phyloP scores from a whole-genome alignment of 2,329 filamentous ascomycete species.

The Berkeleyomyces basicola region DNA sequence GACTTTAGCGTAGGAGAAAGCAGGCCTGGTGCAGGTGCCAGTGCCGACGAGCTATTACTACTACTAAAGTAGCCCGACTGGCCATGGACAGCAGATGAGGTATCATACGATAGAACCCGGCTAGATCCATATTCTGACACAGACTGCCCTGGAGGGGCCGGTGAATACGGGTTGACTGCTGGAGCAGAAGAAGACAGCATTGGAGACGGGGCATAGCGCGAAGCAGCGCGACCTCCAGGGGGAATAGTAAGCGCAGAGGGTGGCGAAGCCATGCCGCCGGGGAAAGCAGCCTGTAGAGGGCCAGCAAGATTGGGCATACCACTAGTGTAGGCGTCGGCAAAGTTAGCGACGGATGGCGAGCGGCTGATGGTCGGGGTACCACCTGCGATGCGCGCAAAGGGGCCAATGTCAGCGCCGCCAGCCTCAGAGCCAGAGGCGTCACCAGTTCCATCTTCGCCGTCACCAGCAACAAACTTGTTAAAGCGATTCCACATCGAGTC shows the following conservation, averaged over 20 bases:
- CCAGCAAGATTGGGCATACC: constrained; percentile 20
- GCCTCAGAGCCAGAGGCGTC: constrained; percentile 44
- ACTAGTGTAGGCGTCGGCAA: constrained; percentile 53
- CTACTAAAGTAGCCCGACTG: neutral
- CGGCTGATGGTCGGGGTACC: constrained; percentile 60
- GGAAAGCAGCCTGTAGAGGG: constrained; percentile 18
- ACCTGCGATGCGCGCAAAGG: constrained; percentile 69
- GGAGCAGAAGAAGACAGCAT: constrained; percentile 17
- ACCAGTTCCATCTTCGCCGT: constrained; percentile 64
- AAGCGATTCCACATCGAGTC: constrained; percentile 83
- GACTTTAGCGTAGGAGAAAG: constrained; percentile 8
- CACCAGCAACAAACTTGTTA: constrained; percentile 89
- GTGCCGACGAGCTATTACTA: neutral
- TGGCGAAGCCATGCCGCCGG: constrained; percentile 20
- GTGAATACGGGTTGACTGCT: constrained; percentile 17
- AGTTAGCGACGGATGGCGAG: constrained; percentile 50
- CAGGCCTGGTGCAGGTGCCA: neutral
- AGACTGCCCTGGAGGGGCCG: constrained; percentile 5
- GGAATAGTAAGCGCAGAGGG: constrained; percentile 15
- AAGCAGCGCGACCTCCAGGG: constrained; percentile 19
- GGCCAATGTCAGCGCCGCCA: constrained; percentile 46
- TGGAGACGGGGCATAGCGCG: constrained; percentile 32
- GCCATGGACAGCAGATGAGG: neutral
- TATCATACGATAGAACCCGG: constrained; percentile 5
- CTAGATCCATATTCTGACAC: constrained; percentile 6